These are phyloP conservation scores for Coemansia sp. DNA, from an alignment of 192 early-diverging fungal species.

Conservation along the genomic window DNA sequence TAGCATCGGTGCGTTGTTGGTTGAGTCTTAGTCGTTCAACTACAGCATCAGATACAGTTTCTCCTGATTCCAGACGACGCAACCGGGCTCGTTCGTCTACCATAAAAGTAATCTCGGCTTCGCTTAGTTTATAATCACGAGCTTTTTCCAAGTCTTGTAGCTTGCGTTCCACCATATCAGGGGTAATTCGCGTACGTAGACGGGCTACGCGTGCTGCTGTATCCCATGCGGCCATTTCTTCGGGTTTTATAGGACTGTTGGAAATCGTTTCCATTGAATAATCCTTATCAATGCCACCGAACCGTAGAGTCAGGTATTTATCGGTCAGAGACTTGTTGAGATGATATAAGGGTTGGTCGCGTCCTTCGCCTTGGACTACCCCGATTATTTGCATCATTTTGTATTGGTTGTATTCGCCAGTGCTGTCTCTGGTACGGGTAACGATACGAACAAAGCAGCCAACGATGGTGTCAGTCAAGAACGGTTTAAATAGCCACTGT, in stretches of 20 bases:
- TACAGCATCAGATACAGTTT: slow-evolving; percentile 32
- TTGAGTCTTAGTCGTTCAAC: slow-evolving; percentile 55
- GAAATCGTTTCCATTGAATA: slow-evolving; percentile 81
- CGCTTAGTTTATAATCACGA: slow-evolving; percentile 60
- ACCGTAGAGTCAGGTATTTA: slow-evolving; percentile 63
- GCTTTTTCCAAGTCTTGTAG: slow-evolving; percentile 59
- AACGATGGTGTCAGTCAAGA: slow-evolving; percentile 64
- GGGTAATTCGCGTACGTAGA: slow-evolving; percentile 46
- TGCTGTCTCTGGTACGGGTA: slow-evolving; percentile 37
- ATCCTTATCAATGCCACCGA: slow-evolving; percentile 65
- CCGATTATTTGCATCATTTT: slow-evolving; percentile 64
- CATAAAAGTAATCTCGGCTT: slow-evolving; percentile 65
- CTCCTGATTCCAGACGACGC: slow-evolving; percentile 27
- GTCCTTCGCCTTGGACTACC: slow-evolving; percentile 56
- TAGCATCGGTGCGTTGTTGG: slow-evolving; percentile 55
- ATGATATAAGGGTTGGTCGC: slow-evolving; percentile 60
- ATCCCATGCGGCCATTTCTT: slow-evolving; percentile 63
- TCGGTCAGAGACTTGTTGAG: slow-evolving; percentile 65
- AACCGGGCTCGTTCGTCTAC: slow-evolving; percentile 59
- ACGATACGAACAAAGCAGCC: slow-evolving; percentile 71
- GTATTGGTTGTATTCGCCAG: slow-evolving; percentile 60
- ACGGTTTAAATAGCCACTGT: slow-evolving; percentile 71
- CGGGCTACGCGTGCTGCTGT: slow-evolving; percentile 54
- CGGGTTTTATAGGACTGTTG: slow-evolving; percentile 63
- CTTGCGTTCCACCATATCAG: slow-evolving; percentile 59